Evolutionary conservation across 2,329 filamentous ascomycete species (phyloP), one percentile per base, ranked within the genome.

Genomic region (Aspergillus aculeatinus): DNA sequence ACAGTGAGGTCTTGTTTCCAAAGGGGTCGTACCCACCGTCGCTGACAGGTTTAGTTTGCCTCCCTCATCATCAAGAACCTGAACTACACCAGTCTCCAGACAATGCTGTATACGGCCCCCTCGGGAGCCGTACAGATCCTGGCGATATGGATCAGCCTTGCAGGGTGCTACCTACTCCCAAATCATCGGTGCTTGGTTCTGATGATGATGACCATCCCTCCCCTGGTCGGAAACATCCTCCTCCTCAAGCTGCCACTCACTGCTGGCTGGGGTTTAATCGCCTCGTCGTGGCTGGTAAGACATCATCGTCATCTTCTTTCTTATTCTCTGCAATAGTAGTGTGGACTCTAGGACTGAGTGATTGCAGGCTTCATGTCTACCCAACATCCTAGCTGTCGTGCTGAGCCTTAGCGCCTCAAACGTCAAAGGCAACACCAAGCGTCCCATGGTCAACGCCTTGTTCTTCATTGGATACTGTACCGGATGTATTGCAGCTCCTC

Each of bases 391-490:
- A 71, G 75, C 73, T 4, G 76, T 81, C 31, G 70, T 79, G 0
- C 74, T 81, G 21, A 77, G 72, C 7, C 73, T 82, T 1, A 74
- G 70, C 4, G 79, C 80, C 0, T 82, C 80, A 16, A 83, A 83
- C 55, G 75, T 81, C 21, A 78, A 79, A 48, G 81, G 81, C 0
- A 83, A 82, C 66, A 83, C 81, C 0, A 83, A 83, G 63, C 74
- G 76, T 7, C 71, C 79, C 6, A 72, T 80, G 4, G 76, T 80
- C 25, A 81, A 77, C 55, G 72, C 76, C 5, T 70, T 81, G 61
- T 82, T 81, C 69, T 83, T 82, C 67, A 77, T 82, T 35, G 79
- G 78, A 0, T 82, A 82, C 66, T 79, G 75, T 48, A 75, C 73
- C 12, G 80, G 79, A 2, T 76, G 75, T 63, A 81, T 81, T 48